Evolutionary conservation across 768 basidiomycete species (phyloP).

Genomic region (Gymnopilus junonius): DNA sequence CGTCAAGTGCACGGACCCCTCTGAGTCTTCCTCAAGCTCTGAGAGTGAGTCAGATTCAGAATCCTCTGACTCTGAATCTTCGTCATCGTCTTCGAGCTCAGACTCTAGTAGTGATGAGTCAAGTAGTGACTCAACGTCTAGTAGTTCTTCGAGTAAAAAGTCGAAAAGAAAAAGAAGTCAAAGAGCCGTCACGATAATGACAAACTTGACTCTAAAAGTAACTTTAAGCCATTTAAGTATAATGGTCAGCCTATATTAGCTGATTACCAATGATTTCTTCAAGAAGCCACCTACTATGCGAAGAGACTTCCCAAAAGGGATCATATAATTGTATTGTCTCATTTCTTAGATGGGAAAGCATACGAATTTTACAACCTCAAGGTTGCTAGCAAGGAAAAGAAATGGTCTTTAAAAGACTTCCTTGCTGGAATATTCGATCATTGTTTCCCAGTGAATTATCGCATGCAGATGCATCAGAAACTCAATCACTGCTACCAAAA

Average conservation of each 20-base stretch:
- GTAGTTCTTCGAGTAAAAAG: not conserved
- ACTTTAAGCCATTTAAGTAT: conserved; percentile 7
- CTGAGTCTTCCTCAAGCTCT: no score
- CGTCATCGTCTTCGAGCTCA: not conserved
- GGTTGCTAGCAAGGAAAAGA: no score
- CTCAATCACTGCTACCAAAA: conserved; percentile 27
- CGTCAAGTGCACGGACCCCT: no score
- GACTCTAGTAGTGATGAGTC: not conserved
- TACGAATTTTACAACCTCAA: no score
- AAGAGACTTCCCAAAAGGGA: conserved; percentile 4
- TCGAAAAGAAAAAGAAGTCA: not conserved
- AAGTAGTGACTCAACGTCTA: not conserved
- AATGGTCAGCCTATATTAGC: conserved; percentile 14
- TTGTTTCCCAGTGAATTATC: conserved; percentile 34
- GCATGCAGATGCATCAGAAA: conserved; percentile 22
- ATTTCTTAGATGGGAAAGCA: no score
- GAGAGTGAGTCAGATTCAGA: not conserved
- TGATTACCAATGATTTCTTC: conserved; percentile 16
- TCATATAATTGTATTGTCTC: conserved; percentile 12
- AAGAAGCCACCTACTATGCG: conserved; percentile 14
- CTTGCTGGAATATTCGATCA: conserved; percentile 39
- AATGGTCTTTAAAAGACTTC: conserved; percentile 33
- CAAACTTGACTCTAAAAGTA: not conserved
- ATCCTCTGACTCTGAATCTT: not conserved
- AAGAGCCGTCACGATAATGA: conserved; percentile 20